Evolutionary conservation across 169 alveolate genomes (phyloP).

Genomic region (Cryptosporidium baileyi): DNA sequence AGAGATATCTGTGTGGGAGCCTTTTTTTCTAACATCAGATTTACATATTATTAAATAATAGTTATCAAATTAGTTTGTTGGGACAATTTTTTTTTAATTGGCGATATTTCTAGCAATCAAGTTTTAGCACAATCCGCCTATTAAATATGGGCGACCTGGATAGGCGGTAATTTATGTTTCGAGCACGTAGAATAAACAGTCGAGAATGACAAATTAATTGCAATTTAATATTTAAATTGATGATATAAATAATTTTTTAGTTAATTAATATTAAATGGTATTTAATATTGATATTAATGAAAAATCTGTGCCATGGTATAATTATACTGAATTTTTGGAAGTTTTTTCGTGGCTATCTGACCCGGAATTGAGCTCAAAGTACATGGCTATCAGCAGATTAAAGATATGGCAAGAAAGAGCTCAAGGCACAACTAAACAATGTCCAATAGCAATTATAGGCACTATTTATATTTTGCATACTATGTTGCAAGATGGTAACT

Average conservation of each 20-base stretch:
- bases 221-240: background rate
- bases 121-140: constrained; percentile 9
- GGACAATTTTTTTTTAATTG: background rate
- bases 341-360: constrained; percentile 18
- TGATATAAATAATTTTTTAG: background rate
- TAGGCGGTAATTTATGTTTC: constrained; percentile 66
- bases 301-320: constrained; percentile 52
- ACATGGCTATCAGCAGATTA: constrained; percentile 44
- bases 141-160: background rate
- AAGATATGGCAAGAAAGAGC: constrained; percentile 40
- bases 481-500: constrained; percentile 40
- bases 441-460: constrained; percentile 50
- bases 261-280: background rate
- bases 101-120: background rate
- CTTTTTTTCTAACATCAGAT: constrained; percentile 3
- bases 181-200: too few species aligned
- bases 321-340: constrained; percentile 37
- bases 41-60: background rate
- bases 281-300: background rate
- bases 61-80: background rate
- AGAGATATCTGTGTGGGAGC: constrained; percentile 28
- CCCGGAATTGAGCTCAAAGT: constrained; percentile 14
- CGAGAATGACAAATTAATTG: too few species aligned
- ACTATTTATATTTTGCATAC: constrained; percentile 26
- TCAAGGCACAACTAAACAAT: constrained; percentile 39